phyloP scores from a whole-genome alignment of 73 alveolate species.

The Durusdinium trenchii region DNA sequence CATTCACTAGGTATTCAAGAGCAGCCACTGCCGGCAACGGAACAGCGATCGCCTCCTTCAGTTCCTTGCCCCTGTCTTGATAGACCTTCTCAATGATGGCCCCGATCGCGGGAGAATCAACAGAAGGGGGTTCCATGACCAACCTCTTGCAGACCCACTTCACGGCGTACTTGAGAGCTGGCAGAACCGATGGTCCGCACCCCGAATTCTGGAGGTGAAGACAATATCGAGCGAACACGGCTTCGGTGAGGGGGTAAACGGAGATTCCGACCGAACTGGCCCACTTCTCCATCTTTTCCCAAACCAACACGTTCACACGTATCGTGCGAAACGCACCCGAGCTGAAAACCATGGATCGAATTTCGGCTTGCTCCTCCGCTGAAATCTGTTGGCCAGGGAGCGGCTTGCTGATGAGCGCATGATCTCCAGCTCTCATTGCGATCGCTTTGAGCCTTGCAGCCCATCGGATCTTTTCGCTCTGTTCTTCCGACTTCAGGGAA shows the following conservation, averaged over 20 bases:
- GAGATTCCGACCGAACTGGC: not conserved
- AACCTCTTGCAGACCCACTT: not conserved
- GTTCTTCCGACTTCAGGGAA: not conserved
- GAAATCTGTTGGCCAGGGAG: not conserved
- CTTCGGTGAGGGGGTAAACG: not conserved
- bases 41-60: not conserved
- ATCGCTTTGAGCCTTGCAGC: not conserved
- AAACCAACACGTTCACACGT: not conserved
- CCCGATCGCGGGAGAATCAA: not conserved
- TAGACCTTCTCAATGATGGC: not conserved
- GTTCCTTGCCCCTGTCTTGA: not conserved
- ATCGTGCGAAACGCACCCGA: not conserved
- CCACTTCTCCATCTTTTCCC: conserved; percentile 35
- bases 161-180: not conserved
- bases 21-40: not conserved
- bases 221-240: not conserved
- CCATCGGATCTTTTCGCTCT: not conserved
- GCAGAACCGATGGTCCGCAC: conserved; percentile 9
- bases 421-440: not conserved
- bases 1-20: not conserved
- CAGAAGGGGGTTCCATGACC: not conserved
- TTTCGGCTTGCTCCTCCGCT: not conserved
- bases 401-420: not conserved
- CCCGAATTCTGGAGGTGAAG: not conserved
- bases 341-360: not conserved